Percentiles rank a stretch among this genome's conserved stretches.
Evolutionary conservation across 768 basidiomycete species (phyloP).

Genomic region (Amanita inopinata): DNA sequence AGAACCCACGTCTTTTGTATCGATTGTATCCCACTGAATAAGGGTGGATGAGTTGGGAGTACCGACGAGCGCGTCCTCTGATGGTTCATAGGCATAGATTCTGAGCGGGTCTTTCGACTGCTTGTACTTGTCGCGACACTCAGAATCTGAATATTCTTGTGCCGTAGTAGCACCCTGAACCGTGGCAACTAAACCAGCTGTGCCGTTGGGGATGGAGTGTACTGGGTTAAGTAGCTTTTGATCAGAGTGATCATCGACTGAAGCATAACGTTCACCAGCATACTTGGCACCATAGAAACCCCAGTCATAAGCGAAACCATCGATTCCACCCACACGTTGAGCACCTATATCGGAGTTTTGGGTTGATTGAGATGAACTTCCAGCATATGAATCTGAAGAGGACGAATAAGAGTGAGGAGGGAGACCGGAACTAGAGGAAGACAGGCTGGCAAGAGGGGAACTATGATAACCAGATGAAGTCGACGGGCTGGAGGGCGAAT

Average conservation of each 20-base stretch:
- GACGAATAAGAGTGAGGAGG: not conserved
- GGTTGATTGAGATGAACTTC: not conserved
- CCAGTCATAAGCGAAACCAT: conserved; percentile 9
- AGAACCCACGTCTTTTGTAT: too few relatives aligned
- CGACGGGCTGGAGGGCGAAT: not conserved
- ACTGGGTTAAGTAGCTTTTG: not conserved
- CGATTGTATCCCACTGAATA: too few relatives aligned
- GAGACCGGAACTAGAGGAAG: conserved; percentile 1
- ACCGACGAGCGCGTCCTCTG: too few relatives aligned
- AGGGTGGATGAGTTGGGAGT: too few relatives aligned
- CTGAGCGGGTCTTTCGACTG: too few relatives aligned
- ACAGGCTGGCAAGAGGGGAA: not conserved
- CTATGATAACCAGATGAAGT: not conserved
- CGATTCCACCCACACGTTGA: conserved; percentile 1
- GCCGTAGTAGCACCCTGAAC: too few relatives aligned
- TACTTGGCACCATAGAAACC: not conserved
- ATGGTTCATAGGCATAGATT: too few relatives aligned
- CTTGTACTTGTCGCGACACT: too few relatives aligned
- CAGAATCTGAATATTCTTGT: too few relatives aligned
- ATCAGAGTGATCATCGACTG: not conserved
- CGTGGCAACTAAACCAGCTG: too few relatives aligned
- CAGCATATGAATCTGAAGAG: not conserved
- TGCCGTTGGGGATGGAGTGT: too few relatives aligned
- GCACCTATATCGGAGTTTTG: conserved; percentile 1
- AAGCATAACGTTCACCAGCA: not conserved